These are phyloP conservation scores for Cryptococcus jaspeensis DNA, from an alignment of 1,284 basidiomycete species.

Conservation along the genomic window DNA sequence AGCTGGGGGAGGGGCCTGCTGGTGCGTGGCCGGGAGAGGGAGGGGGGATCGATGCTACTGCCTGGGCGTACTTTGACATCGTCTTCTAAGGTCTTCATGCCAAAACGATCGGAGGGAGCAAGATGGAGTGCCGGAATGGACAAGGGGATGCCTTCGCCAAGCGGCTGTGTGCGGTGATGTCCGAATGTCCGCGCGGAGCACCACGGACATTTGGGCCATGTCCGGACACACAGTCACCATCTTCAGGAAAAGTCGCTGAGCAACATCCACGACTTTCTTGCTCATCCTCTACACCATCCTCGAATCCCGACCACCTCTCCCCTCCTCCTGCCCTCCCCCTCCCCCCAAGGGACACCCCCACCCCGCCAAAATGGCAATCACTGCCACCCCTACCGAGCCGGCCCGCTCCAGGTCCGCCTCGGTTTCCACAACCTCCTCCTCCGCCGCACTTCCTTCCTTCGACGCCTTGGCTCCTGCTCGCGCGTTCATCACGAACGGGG, in stretches of 20 bases:
- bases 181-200: too few species aligned
- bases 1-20: neutral
- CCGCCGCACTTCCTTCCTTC: conserved; percentile 33
- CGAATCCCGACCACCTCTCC: too few species aligned
- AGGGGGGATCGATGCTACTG: neutral
- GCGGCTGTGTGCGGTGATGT: too few species aligned
- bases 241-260: too few species aligned
- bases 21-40: neutral
- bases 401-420: conserved; percentile 18
- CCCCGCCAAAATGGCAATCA: too few species aligned
- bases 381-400: neutral
- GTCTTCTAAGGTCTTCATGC: neutral
- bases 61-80: conserved; percentile 4
- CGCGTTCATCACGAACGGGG: conserved; percentile 31
- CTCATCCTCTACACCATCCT: too few species aligned
- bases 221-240: too few species aligned
- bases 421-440: conserved; percentile 32
- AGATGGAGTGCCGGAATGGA: neutral
- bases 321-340: neutral
- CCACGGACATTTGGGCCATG: too few species aligned
- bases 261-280: too few species aligned
- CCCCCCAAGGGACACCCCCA: neutral
- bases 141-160: too few species aligned
- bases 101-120: too few species aligned
- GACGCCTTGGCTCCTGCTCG: conserved; percentile 38